phyloP scores from a whole-genome alignment of 1,139 yeast species.

The Candida mesenterica region DNA sequence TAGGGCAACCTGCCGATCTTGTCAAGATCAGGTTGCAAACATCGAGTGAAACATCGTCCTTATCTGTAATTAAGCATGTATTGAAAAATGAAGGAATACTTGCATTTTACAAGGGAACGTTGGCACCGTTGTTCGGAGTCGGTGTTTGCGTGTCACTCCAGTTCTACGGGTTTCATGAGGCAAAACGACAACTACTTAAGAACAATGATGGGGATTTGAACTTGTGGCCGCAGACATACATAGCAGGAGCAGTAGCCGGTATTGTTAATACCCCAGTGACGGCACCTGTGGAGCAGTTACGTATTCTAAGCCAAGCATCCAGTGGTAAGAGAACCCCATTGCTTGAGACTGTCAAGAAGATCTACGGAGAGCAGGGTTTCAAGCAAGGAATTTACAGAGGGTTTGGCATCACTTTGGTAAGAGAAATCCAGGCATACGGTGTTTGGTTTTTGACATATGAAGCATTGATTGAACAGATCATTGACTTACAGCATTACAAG shows the following conservation, averaged over 20 bases:
- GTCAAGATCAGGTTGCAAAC: conserved; percentile 68
- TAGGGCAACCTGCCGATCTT: conserved; percentile 74
- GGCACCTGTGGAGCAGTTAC: conserved; percentile 72
- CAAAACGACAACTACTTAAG: conserved; percentile 57
- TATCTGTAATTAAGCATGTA: conserved; percentile 53
- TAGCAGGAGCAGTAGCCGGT: conserved; percentile 80
- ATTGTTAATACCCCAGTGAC: conserved; percentile 69
- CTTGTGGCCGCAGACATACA: conserved; percentile 60
- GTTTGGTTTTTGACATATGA: conserved; percentile 80
- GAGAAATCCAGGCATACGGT: conserved; percentile 82
- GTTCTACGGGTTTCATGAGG: conserved; percentile 76
- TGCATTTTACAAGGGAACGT: conserved; percentile 56
- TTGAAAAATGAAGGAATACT: conserved; percentile 56
- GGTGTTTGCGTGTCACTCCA: conserved; percentile 76
- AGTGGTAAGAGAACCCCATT: conserved; percentile 46
- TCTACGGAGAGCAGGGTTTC: conserved; percentile 48
- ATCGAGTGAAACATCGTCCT: conserved; percentile 33
- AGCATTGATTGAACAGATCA: conserved; percentile 48
- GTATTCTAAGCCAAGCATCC: conserved; percentile 68
- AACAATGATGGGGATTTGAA: conserved; percentile 37
- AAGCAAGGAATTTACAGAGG: conserved; percentile 59
- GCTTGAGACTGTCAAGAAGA: conserved; percentile 35
- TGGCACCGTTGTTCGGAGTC: conserved; percentile 53
- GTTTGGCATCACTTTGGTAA: conserved; percentile 51
- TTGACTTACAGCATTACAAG: conserved; percentile 29